phyloP scores from a whole-genome alignment of 495 filamentous ascomycete species.

The Sphaerosporella brunnea region DNA sequence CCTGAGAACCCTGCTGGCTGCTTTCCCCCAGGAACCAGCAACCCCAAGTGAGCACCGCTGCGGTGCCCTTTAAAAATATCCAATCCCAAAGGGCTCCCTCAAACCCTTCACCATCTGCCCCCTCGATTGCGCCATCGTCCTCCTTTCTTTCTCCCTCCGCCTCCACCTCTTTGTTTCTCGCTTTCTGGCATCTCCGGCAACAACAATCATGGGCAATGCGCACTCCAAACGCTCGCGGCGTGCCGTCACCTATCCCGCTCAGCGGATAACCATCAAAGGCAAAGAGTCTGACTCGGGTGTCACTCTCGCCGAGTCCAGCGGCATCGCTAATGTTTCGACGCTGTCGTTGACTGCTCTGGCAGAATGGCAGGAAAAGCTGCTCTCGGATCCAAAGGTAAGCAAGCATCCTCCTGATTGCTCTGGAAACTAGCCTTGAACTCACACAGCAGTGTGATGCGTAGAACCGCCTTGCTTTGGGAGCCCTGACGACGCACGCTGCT shows the following conservation, averaged over 20 bases:
- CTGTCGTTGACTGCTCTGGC: background rate
- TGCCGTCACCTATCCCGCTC: background rate
- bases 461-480: constrained; percentile 27
- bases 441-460: no score
- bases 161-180: no score
- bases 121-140: background rate
- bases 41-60: no score
- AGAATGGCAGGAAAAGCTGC: constrained; percentile 18
- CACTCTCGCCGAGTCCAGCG: background rate
- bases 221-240: background rate
- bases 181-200: no score
- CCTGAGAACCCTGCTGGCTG: no score
- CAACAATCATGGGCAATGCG: background rate
- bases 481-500: constrained; percentile 39
- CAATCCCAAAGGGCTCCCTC: background rate
- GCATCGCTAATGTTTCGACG: background rate
- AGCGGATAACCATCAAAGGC: background rate
- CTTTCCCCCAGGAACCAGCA: no score
- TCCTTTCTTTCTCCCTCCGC: no score
- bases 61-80: no score
- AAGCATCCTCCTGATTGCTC: background rate
- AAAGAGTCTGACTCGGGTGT: constrained; percentile 3
- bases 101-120: background rate
- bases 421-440: background rate
- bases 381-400: constrained; percentile 19